Evolutionary conservation across 139 green algal species (phyloP), one percentile per base, ranked within the genome.

Genomic region (Cymbomonas tetramitiformis): DNA sequence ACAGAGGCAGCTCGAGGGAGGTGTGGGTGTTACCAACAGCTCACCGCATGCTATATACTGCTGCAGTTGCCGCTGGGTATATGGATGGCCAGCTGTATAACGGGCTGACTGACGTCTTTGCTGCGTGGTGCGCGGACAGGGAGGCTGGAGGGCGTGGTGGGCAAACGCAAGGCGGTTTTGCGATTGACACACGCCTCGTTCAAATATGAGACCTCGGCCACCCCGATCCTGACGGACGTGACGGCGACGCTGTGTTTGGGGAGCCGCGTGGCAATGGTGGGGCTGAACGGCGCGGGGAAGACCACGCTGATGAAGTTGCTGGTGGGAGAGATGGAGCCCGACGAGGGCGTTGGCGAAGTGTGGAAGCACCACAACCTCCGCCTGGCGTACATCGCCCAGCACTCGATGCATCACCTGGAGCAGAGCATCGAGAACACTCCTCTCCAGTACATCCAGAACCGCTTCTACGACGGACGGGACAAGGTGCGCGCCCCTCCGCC

Each of bases 271-370:
- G 57, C 57, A 8, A 10, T 71, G 12, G 12, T 67, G 15, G 64
- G 64, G 18, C 12, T 43, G 30, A 71, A 71, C 50, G 64, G 64
- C n/a, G 64, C 64, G 23, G 64, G 64, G 1, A 71, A 71, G 57
- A 65, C 64, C 23, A 71, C 64, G n/a, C 38, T 71, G 18, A 55
- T 71, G 55, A 71, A 71, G 54, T 21, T 71, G 15, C 33, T 71
- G 10, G 52, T 69, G 10, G 58, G 58, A 25, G 61, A 62, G 39
- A 21, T 58, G 7, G 10, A 46, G 3, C 56, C 77, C 0, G 49
- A 55, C 10, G 62, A 80, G 10, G 69, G 55, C 7, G 56, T 72
- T 30, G 57, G 57, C 2, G 57, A 65, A 21, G 57, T 65, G 46
- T 65, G 57, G 57, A 28, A 46, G 33, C 57, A 65, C 44, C 57